Conservation (phyloP, 1,284 basidiomycete genomes). For the Austropuccinia psidii region DNA sequence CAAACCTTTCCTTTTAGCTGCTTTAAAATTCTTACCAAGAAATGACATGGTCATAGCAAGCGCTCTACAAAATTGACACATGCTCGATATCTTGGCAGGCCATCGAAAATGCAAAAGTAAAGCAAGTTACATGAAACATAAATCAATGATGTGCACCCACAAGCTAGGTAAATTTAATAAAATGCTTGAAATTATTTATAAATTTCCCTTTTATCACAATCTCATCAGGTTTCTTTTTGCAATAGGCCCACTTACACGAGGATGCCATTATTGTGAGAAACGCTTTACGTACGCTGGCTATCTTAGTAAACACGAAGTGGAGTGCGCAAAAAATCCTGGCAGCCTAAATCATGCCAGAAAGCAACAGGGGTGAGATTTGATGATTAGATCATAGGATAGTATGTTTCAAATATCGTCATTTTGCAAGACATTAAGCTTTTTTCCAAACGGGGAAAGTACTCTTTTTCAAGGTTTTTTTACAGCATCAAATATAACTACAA, state of each 20-base stretch:
- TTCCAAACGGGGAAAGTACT: too few species aligned
- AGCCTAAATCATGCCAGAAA: too few species aligned
- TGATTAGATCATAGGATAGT: too few species aligned
- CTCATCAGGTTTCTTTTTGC: neutral
- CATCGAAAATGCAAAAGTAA: conserved; percentile 32
- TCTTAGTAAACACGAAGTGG: conserved; percentile 14
- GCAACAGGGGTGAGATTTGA: too few species aligned
- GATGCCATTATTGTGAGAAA: conserved; percentile 23
- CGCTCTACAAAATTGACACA: too few species aligned
- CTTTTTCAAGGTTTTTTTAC: too few species aligned
- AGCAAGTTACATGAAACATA: conserved; percentile 17
- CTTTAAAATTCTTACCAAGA: too few species aligned
- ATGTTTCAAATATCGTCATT: too few species aligned
- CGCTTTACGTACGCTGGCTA: conserved; percentile 19
- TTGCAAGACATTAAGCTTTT: too few species aligned
- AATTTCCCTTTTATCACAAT: neutral
- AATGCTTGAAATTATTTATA: neutral
- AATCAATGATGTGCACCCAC: conserved; percentile 19
- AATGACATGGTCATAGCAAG: too few species aligned
- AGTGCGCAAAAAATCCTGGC: conserved; percentile 17
- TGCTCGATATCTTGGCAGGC: neutral
- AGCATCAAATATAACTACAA: too few species aligned
- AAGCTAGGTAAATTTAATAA: neutral
- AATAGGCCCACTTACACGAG: conserved; percentile 7
- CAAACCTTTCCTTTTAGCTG: too few species aligned